Evolutionary conservation across 805 yeast genomes (phyloP).

Genomic region (Wickerhamiella occidentalis): DNA sequence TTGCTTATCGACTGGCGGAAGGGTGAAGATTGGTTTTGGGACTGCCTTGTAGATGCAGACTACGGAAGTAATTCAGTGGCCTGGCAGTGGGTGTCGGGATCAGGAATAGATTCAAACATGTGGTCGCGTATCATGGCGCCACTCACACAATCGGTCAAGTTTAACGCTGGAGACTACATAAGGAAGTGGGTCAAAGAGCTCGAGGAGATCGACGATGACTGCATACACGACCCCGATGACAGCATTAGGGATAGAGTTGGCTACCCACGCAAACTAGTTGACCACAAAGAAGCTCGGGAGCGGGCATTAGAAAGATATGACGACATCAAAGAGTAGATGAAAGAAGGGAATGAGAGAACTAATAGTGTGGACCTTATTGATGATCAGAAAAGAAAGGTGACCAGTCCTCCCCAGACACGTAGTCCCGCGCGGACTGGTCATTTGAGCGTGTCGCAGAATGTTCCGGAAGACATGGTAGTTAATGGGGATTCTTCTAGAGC

Average conservation of each 20-base stretch:
- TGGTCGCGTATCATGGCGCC: conserved; percentile 11
- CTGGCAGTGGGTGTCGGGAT: conserved; percentile 11
- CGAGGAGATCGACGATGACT: not conserved
- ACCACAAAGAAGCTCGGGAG: conserved; percentile 4
- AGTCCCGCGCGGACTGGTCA: too few relatives aligned
- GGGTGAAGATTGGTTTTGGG: conserved; percentile 10
- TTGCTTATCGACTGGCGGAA: conserved; percentile 7
- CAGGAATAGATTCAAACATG: conserved; percentile 6
- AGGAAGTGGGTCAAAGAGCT: conserved; percentile 5
- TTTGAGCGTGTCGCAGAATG: too few relatives aligned
- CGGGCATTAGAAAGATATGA: conserved; percentile 5
- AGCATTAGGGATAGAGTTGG: not conserved
- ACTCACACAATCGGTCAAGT: conserved; percentile 3
- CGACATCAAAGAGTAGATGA: not conserved
- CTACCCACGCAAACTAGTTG: conserved; percentile 3
- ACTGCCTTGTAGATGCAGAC: conserved; percentile 8
- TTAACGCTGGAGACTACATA: conserved; percentile 4
- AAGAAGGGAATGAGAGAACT: too few relatives aligned
- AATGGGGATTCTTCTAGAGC: too few relatives aligned
- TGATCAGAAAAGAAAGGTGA: too few relatives aligned
- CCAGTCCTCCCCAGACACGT: too few relatives aligned
- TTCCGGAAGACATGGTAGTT: too few relatives aligned
- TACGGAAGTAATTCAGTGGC: conserved; percentile 6
- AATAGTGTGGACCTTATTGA: too few relatives aligned
- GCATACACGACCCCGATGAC: conserved; percentile 6